phyloP scores from a whole-genome alignment of 352 stramenopile species.

The Phytophthora kernoviae region DNA sequence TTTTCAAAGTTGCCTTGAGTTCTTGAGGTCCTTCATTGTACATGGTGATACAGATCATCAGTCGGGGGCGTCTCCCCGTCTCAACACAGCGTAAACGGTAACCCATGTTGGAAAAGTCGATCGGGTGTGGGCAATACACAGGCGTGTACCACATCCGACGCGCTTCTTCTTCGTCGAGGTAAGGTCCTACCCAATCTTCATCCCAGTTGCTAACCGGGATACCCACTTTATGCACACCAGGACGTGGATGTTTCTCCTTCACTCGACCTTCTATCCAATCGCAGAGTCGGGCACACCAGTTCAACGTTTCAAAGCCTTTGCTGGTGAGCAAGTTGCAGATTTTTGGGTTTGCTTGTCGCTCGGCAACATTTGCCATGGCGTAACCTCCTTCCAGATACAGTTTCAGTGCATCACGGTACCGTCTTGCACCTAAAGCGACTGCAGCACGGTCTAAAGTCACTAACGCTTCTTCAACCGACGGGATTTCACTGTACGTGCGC shows the following conservation, averaged over 20 bases:
- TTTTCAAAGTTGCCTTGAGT: constrained; percentile 75
- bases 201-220: constrained; percentile 74
- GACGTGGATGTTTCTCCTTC: constrained; percentile 72
- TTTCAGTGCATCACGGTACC: constrained; percentile 81
- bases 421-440: constrained; percentile 52
- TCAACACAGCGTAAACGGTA: constrained; percentile 84
- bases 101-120: constrained; percentile 79
- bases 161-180: constrained; percentile 77
- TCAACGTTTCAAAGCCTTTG: constrained; percentile 88
- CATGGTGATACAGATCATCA: constrained; percentile 89
- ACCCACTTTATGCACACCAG: constrained; percentile 79
- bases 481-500: constrained; percentile 75
- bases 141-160: constrained; percentile 84
- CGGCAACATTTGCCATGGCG: constrained; percentile 81
- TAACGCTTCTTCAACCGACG: constrained; percentile 81
- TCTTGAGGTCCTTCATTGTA: constrained; percentile 81
- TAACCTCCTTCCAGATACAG: constrained; percentile 86
- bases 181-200: constrained; percentile 75
- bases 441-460: constrained; percentile 74
- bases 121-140: constrained; percentile 67
- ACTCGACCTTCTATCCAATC: constrained; percentile 88
- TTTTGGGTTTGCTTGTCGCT: constrained; percentile 79
- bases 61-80: constrained; percentile 62
- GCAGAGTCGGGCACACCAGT: constrained; percentile 81
- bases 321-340: constrained; percentile 86